Percentiles rank a stretch among this genome's conserved stretches.
These are phyloP conservation scores for Ophiognomonia clavigignenti-juglandacearum DNA, from an alignment of 2,329 filamentous ascomycete genomes.

Conservation along the genomic window DNA sequence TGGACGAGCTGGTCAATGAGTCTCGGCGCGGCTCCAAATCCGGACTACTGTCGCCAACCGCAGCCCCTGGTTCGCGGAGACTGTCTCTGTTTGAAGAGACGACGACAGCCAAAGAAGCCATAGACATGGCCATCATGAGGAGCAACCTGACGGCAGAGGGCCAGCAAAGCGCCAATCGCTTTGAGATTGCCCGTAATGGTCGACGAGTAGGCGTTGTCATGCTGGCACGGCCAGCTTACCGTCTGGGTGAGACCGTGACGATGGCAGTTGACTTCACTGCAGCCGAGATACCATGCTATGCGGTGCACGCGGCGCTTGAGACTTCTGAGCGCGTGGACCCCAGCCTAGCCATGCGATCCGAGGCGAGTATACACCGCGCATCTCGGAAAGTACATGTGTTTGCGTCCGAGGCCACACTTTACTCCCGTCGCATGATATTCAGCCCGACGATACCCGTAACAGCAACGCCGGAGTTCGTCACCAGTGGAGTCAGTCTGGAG, in stretches of 20 bases:
- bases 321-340: conserved; percentile 79
- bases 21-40: conserved; percentile 48
- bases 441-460: conserved; percentile 75
- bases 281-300: conserved; percentile 77
- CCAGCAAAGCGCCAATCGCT: conserved; percentile 84
- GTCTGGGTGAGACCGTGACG: conserved; percentile 81
- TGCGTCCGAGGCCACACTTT: conserved; percentile 77
- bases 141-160: conserved; percentile 64
- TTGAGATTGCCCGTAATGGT: conserved; percentile 92
- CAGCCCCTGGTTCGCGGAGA: conserved; percentile 48
- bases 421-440: conserved; percentile 73
- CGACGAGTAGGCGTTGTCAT: conserved; percentile 86
- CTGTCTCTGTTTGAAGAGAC: conserved; percentile 52
- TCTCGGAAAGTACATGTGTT: conserved; percentile 78
- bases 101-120: conserved; percentile 71
- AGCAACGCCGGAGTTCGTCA: conserved; percentile 88
- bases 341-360: conserved; percentile 75
- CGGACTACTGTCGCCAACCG: conserved; percentile 70
- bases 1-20: conserved; percentile 66
- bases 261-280: conserved; percentile 79
- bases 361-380: conserved; percentile 79
- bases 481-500: conserved; percentile 77
- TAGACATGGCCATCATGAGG: conserved; percentile 84
- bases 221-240: conserved; percentile 81
- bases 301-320: conserved; percentile 78